phyloP scores from a whole-genome alignment of 257 asterid genomes.

The Solanum pennellii region DNA sequence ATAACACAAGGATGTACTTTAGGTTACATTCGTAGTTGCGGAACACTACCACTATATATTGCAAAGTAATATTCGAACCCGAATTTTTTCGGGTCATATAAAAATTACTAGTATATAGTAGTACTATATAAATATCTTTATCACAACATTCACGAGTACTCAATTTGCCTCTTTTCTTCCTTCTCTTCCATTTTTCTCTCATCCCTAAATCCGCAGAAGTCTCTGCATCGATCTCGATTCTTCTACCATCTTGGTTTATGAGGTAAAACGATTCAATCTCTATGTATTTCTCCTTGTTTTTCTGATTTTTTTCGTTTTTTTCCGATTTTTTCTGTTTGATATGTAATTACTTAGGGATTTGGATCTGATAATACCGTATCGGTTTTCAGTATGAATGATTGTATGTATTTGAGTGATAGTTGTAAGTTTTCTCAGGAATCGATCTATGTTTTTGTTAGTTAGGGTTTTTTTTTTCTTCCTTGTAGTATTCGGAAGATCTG shows the following conservation, averaged over 20 bases:
- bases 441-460: background rate
- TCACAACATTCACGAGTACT: background rate
- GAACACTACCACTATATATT: background rate
- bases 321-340: background rate
- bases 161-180: background rate
- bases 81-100: background rate
- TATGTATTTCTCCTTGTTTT: background rate
- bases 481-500: background rate
- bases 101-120: background rate
- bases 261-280: background rate
- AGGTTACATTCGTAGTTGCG: too few species aligned
- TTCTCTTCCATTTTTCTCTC: background rate
- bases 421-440: background rate
- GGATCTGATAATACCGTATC: background rate
- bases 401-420: background rate
- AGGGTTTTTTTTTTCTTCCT: background rate
- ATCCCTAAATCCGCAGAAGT: background rate
- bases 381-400: background rate
- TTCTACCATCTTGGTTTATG: constrained; percentile 6
- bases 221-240: background rate
- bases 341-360: background rate
- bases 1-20: too few species aligned
- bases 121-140: background rate
- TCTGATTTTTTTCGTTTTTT: background rate
- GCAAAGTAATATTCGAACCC: background rate